A percentile compares a stretch with the other conserved stretches of the same genome.
Evolutionary conservation across 1,139 yeast species (phyloP).

Genomic region (Casaregolazyma suthepensis): DNA sequence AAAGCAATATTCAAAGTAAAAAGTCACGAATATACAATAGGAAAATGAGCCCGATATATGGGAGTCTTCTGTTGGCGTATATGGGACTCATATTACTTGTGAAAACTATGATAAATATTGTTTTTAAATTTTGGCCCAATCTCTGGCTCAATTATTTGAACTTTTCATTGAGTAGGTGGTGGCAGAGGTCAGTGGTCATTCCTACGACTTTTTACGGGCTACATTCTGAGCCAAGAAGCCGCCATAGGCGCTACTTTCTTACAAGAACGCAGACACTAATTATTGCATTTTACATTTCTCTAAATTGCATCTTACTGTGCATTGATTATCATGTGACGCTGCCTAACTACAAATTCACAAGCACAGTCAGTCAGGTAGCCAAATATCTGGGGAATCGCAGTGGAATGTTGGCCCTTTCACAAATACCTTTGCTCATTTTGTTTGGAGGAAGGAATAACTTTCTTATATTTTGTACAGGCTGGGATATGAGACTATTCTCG

Average conservation of each 20-base stretch:
- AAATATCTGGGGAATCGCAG: slow-evolving; percentile 46
- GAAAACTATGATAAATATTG: slow-evolving; percentile 11
- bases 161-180: slow-evolving; percentile 27
- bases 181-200: slow-evolving; percentile 24
- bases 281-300: slow-evolving; percentile 40
- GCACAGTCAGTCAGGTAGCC: slow-evolving; percentile 16
- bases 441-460: slow-evolving; percentile 62
- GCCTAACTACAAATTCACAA: slow-evolving; percentile 15
- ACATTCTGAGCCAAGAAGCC: slow-evolving; percentile 22
- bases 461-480: slow-evolving; percentile 49
- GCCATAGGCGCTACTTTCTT: slow-evolving; percentile 21
- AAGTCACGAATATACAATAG: slow-evolving; percentile 7
- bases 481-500: slow-evolving; percentile 55
- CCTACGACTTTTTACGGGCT: slow-evolving; percentile 26
- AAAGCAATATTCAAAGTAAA: slow-evolving; percentile 8
- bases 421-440: slow-evolving; percentile 47
- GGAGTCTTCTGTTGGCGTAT: slow-evolving; percentile 19
- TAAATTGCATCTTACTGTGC: slow-evolving; percentile 25
- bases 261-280: slow-evolving; percentile 35
- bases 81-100: slow-evolving; percentile 28
- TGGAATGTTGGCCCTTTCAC: slow-evolving; percentile 44
- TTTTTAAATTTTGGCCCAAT: slow-evolving; percentile 28
- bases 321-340: slow-evolving; percentile 12
- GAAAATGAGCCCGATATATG: slow-evolving; percentile 6
- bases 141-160: slow-evolving; percentile 27